Evolutionary conservation across 495 filamentous ascomycete genomes (phyloP), one percentile per base, ranked within the genome.

Genomic region (Aeminium ludgeri): DNA sequence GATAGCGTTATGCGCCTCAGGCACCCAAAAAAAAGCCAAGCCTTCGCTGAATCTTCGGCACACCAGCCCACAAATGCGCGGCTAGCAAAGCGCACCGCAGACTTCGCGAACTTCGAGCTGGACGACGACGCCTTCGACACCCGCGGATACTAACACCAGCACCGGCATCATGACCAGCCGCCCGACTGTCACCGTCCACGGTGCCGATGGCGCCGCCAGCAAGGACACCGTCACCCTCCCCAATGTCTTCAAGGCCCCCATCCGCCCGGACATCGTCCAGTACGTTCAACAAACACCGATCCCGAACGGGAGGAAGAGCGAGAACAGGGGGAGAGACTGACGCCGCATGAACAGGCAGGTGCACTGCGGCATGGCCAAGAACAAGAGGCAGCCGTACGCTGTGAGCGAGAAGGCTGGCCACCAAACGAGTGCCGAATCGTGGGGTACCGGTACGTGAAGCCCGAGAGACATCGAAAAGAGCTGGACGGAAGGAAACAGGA

Each of bases 391-490:
- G 74, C 87, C 89, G 45, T 97, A 97, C 68, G 79, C 89, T 57
- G 89, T 97, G 73, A 93, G 84, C 78, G 86, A 94, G 80, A 97
- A 97, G 78, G 89, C 89, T 62, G 89, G 89, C 69, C 91, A 97
- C 68, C 89, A 97, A 67, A 97, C 89, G 55, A 94, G 85, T 61
- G 89, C 89, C 63, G 91, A 96, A 73, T 96, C 91, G 50, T 97
- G 89, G 89, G 89, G 89, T 75, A 97, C 89, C 73, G 89, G 89
- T 94, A 65, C 72, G 86, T 81, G 56, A 36, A 44, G 30, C 23
- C 31, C 16, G 3, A 30, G 34, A 19, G 23, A 18, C 13, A 37
- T 30, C 27, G 20, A 28, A 30, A 33, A 43, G 28, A 37, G 6
- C 5, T 3, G 19, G 11, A 37, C 6, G 12, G 35, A 25, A 8